Evolutionary conservation across 768 basidiomycete genomes (phyloP).

Genomic region (Phylloporus sp.): DNA sequence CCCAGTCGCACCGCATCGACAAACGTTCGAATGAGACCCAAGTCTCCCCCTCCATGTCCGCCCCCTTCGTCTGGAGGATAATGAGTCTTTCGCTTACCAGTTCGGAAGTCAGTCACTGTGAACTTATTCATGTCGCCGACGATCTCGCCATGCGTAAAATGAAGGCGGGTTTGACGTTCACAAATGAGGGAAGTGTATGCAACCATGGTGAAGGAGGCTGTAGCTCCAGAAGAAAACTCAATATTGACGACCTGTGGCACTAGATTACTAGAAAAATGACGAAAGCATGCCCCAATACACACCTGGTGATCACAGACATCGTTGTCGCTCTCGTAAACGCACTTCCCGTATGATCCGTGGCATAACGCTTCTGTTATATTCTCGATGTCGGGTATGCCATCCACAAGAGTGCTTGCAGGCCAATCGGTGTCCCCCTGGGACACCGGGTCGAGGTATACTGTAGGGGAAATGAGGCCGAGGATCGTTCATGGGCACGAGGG

Average conservation of each 20-base stretch:
- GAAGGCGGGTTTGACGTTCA: constrained; percentile 77
- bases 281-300: neutral
- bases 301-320: constrained; percentile 88
- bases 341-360: constrained; percentile 69
- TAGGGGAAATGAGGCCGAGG: neutral
- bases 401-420: constrained; percentile 68
- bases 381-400: constrained; percentile 84
- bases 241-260: constrained; percentile 69
- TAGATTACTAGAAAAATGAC: neutral
- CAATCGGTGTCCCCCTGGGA: constrained; percentile 44
- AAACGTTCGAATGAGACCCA: constrained; percentile 71
- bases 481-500: neutral
- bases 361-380: constrained; percentile 72
- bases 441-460: constrained; percentile 83
- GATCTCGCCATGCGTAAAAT: constrained; percentile 85
- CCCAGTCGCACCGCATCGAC: constrained; percentile 67
- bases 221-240: constrained; percentile 77
- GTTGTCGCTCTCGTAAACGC: constrained; percentile 82
- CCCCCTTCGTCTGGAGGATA: constrained; percentile 57
- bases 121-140: constrained; percentile 80
- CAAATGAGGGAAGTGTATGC: constrained; percentile 79
- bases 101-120: constrained; percentile 75
- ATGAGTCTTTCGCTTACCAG: constrained; percentile 40
- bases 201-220: constrained; percentile 86
- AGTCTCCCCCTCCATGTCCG: constrained; percentile 82